Evolutionary conservation across 306 rosid genomes (phyloP).

Genomic region (Lotus japonicus): DNA sequence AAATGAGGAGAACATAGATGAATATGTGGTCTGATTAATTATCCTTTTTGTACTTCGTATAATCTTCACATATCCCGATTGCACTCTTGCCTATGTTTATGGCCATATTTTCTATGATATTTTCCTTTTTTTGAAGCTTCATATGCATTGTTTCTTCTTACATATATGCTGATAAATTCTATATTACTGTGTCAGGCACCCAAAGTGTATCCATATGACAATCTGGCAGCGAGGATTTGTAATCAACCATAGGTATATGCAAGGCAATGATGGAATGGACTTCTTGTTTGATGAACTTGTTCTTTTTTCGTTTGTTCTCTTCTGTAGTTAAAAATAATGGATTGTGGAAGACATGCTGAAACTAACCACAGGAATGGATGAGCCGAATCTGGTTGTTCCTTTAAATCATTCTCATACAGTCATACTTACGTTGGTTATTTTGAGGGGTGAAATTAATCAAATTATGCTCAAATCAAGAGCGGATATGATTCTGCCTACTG

Average conservation of each 20-base stretch:
- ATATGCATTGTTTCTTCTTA: background rate
- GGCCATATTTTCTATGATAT: background rate
- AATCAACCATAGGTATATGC: slow-evolving; percentile 59
- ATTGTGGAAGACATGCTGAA: slow-evolving; percentile 12
- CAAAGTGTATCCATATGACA: slow-evolving; percentile 86
- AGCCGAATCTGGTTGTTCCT: background rate
- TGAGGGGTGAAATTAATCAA: slow-evolving; percentile 8
- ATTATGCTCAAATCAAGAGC: background rate
- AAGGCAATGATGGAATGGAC: slow-evolving; percentile 10
- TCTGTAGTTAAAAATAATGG: slow-evolving; percentile 35
- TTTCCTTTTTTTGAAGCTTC: slow-evolving; percentile 12
- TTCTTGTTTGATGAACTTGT: slow-evolving; percentile 34
- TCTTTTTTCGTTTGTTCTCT: slow-evolving; percentile 23
- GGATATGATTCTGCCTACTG: background rate
- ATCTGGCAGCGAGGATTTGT: slow-evolving; percentile 87
- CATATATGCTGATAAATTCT: slow-evolving; percentile 14
- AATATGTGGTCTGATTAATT: background rate
- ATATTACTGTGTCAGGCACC: slow-evolving; percentile 51
- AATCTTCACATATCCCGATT: background rate
- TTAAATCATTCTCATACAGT: background rate
- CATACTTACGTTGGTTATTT: background rate
- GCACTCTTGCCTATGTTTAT: background rate
- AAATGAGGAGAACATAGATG: too few species aligned
- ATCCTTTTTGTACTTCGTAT: background rate
- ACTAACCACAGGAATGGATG: slow-evolving; percentile 17